These are phyloP conservation scores for Termitomyces sp. DNA, from an alignment of 768 basidiomycete species.

Conservation along the genomic window DNA sequence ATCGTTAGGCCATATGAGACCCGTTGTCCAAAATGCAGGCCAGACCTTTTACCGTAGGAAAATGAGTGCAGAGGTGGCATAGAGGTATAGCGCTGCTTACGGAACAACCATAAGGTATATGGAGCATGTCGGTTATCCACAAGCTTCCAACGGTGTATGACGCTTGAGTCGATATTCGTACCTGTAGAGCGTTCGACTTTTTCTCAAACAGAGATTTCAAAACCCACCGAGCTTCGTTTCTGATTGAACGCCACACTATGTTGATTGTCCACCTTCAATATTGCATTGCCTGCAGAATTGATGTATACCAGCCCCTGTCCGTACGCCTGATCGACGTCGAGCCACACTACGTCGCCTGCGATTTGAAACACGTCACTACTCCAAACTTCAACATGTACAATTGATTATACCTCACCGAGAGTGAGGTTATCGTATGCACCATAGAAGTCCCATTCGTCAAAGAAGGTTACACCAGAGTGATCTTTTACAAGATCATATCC, in stretches of 20 bases:
- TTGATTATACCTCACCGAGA: constrained; percentile 18
- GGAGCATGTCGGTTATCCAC: constrained; percentile 39
- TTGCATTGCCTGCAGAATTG: constrained; percentile 54
- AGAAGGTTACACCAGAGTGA: constrained; percentile 47
- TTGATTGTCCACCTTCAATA: constrained; percentile 72
- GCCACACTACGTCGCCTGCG: constrained; percentile 59
- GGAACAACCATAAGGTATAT: constrained; percentile 49
- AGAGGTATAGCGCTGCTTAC: constrained; percentile 23
- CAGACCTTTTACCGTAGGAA: constrained; percentile 29
- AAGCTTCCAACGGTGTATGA: constrained; percentile 39
- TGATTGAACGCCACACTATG: constrained; percentile 46
- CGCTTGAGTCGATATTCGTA: constrained; percentile 40
- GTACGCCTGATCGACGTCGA: constrained; percentile 41
- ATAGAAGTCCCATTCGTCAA: constrained; percentile 52
- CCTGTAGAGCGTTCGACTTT: constrained; percentile 18
- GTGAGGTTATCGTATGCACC: constrained; percentile 44
- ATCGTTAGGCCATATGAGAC: constrained; percentile 35
- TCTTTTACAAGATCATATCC: constrained; percentile 27
- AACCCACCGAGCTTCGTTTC: constrained; percentile 54
- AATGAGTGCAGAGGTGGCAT: neutral
- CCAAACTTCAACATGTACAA: neutral
- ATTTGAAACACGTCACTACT: constrained; percentile 15
- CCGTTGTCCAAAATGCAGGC: constrained; percentile 47
- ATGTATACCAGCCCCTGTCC: constrained; percentile 52
- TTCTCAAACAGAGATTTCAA: constrained; percentile 1